Conservation (phyloP, 2,329 filamentous ascomycete genomes). For the Tolypocladium tropicale region DNA sequence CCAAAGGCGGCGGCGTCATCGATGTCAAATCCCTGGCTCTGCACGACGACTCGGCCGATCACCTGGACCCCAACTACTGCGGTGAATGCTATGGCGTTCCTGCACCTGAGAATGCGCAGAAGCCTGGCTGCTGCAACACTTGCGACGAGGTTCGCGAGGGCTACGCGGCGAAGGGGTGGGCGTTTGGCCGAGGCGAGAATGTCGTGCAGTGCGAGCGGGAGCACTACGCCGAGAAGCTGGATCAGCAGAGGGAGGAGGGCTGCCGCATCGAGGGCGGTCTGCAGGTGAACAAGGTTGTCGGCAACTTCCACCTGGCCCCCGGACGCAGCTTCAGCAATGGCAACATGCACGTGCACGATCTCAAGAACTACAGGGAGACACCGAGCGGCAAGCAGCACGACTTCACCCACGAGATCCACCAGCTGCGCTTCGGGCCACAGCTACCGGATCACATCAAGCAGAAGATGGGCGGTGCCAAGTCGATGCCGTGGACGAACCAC, state of each 20-base stretch:
- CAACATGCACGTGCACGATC: constrained; percentile 94
- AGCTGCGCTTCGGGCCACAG: constrained; percentile 85
- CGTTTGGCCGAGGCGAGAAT: constrained; percentile 82
- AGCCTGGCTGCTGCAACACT: constrained; percentile 90
- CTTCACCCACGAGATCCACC: constrained; percentile 82
- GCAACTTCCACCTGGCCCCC: constrained; percentile 97
- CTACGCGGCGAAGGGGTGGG: constrained; percentile 84
- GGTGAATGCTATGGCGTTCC: constrained; percentile 85
- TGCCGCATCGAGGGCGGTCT: constrained; percentile 89
- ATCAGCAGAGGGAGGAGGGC: constrained; percentile 80
- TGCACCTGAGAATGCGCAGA: constrained; percentile 58
- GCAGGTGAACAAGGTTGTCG: constrained; percentile 95
- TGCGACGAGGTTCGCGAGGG: constrained; percentile 95
- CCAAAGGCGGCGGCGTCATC: constrained; percentile 67
- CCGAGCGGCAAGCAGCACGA: constrained; percentile 63
- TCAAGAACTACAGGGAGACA: constrained; percentile 86
- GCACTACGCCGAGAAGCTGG: constrained; percentile 82
- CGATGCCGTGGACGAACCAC: constrained; percentile 69
- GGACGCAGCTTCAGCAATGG: constrained; percentile 93
- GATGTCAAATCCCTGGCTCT: constrained; percentile 59
- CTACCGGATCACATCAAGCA: constrained; percentile 61
- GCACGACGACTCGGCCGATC: constrained; percentile 54
- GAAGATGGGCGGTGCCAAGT: constrained; percentile 43
- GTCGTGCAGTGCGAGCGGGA: constrained; percentile 95
- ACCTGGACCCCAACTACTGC: constrained; percentile 88